Evolutionary conservation across 2,329 filamentous ascomycete genomes (phyloP).

Genomic region (Aspergillus tanneri): DNA sequence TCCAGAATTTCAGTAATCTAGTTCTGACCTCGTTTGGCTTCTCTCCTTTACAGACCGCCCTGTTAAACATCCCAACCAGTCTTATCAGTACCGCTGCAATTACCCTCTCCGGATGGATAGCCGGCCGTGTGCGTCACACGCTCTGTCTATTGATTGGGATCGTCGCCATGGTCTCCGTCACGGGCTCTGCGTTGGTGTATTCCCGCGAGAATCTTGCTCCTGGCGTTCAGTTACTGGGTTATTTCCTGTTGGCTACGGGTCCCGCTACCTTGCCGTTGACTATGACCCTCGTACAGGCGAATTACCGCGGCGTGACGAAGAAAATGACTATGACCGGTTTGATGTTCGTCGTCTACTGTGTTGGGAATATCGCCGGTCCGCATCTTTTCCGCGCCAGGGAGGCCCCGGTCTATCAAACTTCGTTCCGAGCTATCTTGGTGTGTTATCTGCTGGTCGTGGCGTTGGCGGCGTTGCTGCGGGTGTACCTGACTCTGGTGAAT

Average conservation of each 20-base stretch:
- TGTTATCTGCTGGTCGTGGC: conserved; percentile 55
- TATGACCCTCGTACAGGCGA: conserved; percentile 57
- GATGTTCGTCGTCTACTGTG: conserved; percentile 57
- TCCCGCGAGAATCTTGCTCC: conserved; percentile 38
- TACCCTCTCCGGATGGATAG: conserved; percentile 13
- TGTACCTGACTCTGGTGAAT: conserved; percentile 52
- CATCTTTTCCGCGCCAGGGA: conserved; percentile 55
- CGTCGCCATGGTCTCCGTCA: conserved; percentile 53
- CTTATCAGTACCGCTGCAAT: conserved; percentile 39
- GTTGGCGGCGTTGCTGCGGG: conserved; percentile 47
- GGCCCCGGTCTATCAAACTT: conserved; percentile 54
- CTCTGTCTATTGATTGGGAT: conserved; percentile 44
- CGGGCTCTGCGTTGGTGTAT: conserved; percentile 56
- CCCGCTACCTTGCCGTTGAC: conserved; percentile 56
- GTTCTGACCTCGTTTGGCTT: conserved; percentile 59
- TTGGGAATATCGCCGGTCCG: conserved; percentile 57
- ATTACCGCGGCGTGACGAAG: conserved; percentile 59
- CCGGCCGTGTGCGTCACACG: conserved; percentile 5
- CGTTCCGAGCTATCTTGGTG: conserved; percentile 57
- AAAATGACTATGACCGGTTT: conserved; percentile 60
- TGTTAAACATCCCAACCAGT: conserved; percentile 60
- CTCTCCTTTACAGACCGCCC: conserved; percentile 53
- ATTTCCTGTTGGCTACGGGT: conserved; percentile 57
- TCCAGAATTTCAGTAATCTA: conserved; percentile 48
- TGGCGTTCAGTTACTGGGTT: conserved; percentile 55